Evolutionary conservation across 768 basidiomycete genomes (phyloP), one percentile per base, ranked within the genome.

Genomic region (Leccinum ochraceum): DNA sequence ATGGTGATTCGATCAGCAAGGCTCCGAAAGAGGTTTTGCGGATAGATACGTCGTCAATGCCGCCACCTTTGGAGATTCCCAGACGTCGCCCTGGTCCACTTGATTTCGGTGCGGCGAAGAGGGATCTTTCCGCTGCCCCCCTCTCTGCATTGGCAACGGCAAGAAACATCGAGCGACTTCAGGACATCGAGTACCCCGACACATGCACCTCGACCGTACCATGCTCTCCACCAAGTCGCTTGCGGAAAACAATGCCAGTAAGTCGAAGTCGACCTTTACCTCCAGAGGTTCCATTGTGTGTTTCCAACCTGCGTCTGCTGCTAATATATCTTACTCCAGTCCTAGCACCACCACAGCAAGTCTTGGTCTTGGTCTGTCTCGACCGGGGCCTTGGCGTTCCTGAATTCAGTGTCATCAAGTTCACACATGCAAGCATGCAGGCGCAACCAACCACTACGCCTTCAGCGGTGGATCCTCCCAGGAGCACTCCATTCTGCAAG

Each of bases 151-250:
- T 98, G 48, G 85, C 87, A 14, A 88, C 92, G 10, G 96, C 96
- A 39, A 85, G 88, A 56, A 84, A 86, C 63, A 96, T 99, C 64
- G 87, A 90, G 54, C 89, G 96, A 74, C 83, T 98, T 52, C 80
- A 80, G 36, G 77, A 83, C 51, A 81, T 98, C 46, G 76, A 83
- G 24, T 98, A 98, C 71, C 94, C 95, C 7, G 88, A 88, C 76
- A 26, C 26, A 26, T 26, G 26, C 26, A 26, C 26, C 26, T 26
- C 26, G 26, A 26, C 26, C 26, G 26, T 26, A 26, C 26, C 26
- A 26, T 26, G 26, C 26, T 26, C 26, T 28, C 26, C 6, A 28
- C 26, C 26, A 28, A 28, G 26, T 28, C 26, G 26, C 26, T 28
- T 28, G 26, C 26, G 26, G 26, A 28, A 28, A 28, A 28, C 26